Conservation (phyloP, 371 early-diverging fungal genomes). For the Mortierella sp. region DNA sequence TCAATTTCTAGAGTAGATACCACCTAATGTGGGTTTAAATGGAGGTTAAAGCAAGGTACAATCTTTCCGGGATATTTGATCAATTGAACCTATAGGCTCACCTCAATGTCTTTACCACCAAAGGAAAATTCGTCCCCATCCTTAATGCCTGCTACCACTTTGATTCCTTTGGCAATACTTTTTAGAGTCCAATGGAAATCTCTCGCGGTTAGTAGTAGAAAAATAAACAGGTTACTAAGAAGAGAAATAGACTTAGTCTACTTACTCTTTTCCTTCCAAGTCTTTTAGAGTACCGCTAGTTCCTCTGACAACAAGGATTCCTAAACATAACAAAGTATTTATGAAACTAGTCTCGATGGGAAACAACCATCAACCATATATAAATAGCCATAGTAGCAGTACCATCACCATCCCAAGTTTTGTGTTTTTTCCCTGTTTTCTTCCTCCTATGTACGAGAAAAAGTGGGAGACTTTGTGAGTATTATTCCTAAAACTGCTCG, state of each 20-base stretch:
- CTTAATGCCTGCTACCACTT: slow-evolving; percentile 17
- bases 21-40: not conserved
- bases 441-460: slow-evolving; percentile 29
- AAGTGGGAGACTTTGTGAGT: not conserved
- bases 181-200: not conserved
- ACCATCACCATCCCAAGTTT: slow-evolving; percentile 71
- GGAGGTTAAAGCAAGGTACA: not conserved
- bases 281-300: slow-evolving; percentile 31
- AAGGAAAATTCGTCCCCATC: slow-evolving; percentile 53
- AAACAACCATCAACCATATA: not conserved
- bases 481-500: not conserved
- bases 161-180: slow-evolving; percentile 44
- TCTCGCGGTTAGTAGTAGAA: not conserved
- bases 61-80: not conserved
- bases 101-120: slow-evolving; percentile 64
- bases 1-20: slow-evolving; percentile 15
- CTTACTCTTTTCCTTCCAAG: slow-evolving; percentile 62
- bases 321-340: slow-evolving; percentile 9
- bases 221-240: not conserved
- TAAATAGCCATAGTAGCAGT: not conserved
- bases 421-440: slow-evolving; percentile 60
- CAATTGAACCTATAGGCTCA: slow-evolving; percentile 11
- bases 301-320: slow-evolving; percentile 47
- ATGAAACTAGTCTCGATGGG: not conserved
- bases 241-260: not conserved